Evolutionary conservation across 192 early-diverging fungal genomes (phyloP).

Genomic region (Obelidium mucronatum): DNA sequence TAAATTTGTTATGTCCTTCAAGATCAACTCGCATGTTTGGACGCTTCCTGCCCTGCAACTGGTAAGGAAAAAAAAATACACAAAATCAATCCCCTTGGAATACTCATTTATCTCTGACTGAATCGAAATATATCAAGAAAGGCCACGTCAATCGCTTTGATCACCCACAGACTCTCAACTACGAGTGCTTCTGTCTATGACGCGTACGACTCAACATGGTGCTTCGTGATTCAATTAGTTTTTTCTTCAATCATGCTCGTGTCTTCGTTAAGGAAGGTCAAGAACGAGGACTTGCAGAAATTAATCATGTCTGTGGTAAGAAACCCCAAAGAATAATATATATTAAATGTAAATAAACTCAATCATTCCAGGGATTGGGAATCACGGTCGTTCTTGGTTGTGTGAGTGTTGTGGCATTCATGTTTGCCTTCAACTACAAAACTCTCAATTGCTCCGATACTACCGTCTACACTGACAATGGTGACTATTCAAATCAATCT

Average conservation of each 20-base stretch:
- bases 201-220: slow-evolving; percentile 34
- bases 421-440: slow-evolving; percentile 20
- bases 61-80: neutral
- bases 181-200: slow-evolving; percentile 8
- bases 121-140: neutral
- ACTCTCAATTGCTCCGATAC: slow-evolving; percentile 5
- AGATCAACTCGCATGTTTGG: neutral
- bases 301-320: neutral
- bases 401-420: neutral
- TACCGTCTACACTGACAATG: neutral
- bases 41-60: neutral
- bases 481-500: slow-evolving; percentile 16
- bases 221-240: slow-evolving; percentile 20
- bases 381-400: slow-evolving; percentile 5
- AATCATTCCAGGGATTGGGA: slow-evolving; percentile 2
- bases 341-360: too few relatives aligned
- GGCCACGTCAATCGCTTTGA: slow-evolving; percentile 1
- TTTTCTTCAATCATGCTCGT: neutral
- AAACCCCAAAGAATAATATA: too few relatives aligned
- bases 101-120: neutral
- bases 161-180: slow-evolving; percentile 20
- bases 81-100: too few relatives aligned
- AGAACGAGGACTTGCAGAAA: slow-evolving; percentile 8
- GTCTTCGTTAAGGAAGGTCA: neutral
- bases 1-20: neutral